Conservation (phyloP, 345 rosid genomes). For the Arabis hirsuta region DNA sequence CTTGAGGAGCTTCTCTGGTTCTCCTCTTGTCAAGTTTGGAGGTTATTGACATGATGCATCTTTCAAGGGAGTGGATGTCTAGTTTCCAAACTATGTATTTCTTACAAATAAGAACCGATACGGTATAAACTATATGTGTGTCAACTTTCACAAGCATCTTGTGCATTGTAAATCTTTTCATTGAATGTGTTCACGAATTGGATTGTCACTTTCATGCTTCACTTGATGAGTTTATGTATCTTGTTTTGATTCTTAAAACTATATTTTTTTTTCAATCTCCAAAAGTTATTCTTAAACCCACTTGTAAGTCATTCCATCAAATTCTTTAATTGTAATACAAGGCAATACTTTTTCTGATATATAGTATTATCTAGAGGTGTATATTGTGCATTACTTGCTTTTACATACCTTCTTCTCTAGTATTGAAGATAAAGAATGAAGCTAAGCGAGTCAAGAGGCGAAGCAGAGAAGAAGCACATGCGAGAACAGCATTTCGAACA, state of each 20-base stretch:
- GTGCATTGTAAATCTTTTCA: no score
- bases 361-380: not conserved
- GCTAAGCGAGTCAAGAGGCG: slow-evolving; percentile 38
- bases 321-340: slow-evolving; percentile 41
- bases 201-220: no score
- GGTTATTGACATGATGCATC: no score
- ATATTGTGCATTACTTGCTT: slow-evolving; percentile 5
- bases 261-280: not conserved
- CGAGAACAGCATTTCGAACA: slow-evolving; percentile 32
- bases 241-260: not conserved
- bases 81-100: not conserved
- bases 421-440: slow-evolving; percentile 36
- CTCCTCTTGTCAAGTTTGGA: not conserved
- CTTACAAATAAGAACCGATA: no score
- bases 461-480: slow-evolving; percentile 40
- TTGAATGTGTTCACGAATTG: no score
- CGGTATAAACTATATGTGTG: no score
- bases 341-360: slow-evolving; percentile 6
- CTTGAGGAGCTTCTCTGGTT: not conserved
- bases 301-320: slow-evolving; percentile 19
- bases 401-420: not conserved
- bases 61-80: no score
- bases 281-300: slow-evolving; percentile 24
- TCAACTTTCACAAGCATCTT: no score
- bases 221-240: no score